Evolutionary conservation across 441 rosid genomes (phyloP).

Genomic region (Flueggea neowawraea): DNA sequence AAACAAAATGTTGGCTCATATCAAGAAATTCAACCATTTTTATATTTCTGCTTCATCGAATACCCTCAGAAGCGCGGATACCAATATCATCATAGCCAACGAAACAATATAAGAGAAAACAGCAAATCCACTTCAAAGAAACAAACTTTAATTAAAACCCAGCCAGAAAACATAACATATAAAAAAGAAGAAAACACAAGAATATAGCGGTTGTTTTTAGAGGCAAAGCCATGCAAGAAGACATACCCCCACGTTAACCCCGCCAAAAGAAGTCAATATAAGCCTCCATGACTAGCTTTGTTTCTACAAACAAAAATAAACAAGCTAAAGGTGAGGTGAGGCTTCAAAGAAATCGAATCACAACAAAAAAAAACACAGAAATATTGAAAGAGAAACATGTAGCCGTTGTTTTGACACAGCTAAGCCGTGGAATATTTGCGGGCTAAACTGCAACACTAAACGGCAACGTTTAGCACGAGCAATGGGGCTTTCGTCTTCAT

Average conservation of each 20-base stretch:
- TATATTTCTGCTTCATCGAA: conserved; percentile 55
- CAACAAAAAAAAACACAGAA: neutral
- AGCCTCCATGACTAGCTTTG: conserved; percentile 59
- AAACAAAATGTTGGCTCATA: conserved; percentile 3
- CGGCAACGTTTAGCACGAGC: conserved; percentile 67
- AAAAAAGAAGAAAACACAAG: neutral
- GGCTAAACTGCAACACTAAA: conserved; percentile 84
- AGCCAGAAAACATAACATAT: neutral
- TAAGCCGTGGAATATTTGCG: conserved; percentile 30
- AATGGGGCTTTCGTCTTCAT: conserved; percentile 56
- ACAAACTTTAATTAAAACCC: no score
- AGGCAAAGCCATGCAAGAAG: conserved; percentile 28
- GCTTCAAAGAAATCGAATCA: conserved; percentile 4
- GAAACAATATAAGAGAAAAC: no score
- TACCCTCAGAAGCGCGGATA: conserved; percentile 97
- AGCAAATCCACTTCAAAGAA: no score
- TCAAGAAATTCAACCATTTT: conserved; percentile 88
- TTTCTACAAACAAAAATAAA: conserved; percentile 26
- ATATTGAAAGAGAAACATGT: conserved; percentile 11
- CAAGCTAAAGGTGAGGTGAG: conserved; percentile 60
- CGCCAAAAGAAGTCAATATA: conserved; percentile 23
- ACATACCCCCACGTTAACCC: conserved; percentile 51
- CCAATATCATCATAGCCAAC: conserved; percentile 63
- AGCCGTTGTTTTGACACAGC: conserved; percentile 78
- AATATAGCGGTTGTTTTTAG: conserved; percentile 40